Percentiles rank a stretch among this genome's conserved stretches.
These are phyloP conservation scores for Phytophthora citricola DNA, from an alignment of 352 stramenopile species.

Conservation along the genomic window DNA sequence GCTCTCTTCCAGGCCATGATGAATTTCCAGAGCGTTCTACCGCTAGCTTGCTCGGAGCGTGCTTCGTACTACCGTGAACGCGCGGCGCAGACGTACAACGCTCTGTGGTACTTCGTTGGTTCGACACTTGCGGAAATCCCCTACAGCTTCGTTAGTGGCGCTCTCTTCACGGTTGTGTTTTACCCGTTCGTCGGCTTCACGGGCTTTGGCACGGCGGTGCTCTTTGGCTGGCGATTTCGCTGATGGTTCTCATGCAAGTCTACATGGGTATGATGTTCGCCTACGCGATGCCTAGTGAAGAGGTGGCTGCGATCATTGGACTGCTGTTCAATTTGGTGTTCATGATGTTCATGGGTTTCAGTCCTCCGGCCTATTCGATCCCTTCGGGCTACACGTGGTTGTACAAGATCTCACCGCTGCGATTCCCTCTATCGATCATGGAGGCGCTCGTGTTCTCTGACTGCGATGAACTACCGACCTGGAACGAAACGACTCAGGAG, in stretches of 20 bases:
- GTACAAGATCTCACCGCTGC: slow-evolving; percentile 29
- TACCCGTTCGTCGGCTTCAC: slow-evolving; percentile 42
- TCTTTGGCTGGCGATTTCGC: slow-evolving; percentile 33
- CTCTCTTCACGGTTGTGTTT: slow-evolving; percentile 41
- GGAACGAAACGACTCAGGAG: slow-evolving; percentile 18
- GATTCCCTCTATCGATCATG: slow-evolving; percentile 22
- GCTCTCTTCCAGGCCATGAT: slow-evolving; percentile 69
- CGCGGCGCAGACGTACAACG: slow-evolving; percentile 83
- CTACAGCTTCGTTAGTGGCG: slow-evolving; percentile 40
- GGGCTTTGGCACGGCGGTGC: slow-evolving; percentile 12
- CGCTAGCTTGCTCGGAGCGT: slow-evolving; percentile 81
- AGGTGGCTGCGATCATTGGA: slow-evolving; percentile 42
- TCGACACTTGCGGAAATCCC: slow-evolving; percentile 66
- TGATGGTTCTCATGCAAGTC: slow-evolving; percentile 40
- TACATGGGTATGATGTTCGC: slow-evolving; percentile 40
- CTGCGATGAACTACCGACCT: slow-evolving; percentile 30
- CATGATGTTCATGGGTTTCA: slow-evolving; percentile 62
- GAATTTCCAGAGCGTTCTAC: slow-evolving; percentile 67
- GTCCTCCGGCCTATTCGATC: slow-evolving; percentile 38
- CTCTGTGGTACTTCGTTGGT: slow-evolving; percentile 73
- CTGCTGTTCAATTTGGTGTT: slow-evolving; percentile 41
- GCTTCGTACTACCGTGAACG: slow-evolving; percentile 77
- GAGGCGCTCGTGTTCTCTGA: slow-evolving; percentile 34
- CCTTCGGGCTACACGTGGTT: slow-evolving; percentile 39
- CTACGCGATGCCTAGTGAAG: slow-evolving; percentile 33